Base-by-base conservation (phyloP, 495 filamentous ascomycete genomes). In the Daldinia caldariorum region DNA sequence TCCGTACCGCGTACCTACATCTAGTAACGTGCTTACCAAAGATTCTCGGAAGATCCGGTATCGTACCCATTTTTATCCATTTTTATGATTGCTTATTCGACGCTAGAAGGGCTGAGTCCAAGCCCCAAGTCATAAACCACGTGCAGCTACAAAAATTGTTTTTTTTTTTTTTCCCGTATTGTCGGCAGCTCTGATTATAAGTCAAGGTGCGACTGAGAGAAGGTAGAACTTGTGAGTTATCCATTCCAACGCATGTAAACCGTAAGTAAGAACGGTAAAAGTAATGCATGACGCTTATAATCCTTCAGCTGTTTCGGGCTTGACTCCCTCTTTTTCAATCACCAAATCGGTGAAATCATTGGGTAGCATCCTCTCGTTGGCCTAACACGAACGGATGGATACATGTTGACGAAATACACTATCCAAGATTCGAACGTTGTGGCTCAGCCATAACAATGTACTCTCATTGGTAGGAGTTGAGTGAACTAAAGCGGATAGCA, bases 331-430 rank as follows among this genome's bases (percentile, higher is more conserved):
- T 47, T 47, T 4, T 31, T 32, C 10, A 53, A 12, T 8, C 14
- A 53, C 49, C 26, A 53, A 53, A 53, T 16, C 3, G 22, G n/a
- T 20, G 26, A 13, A 26, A n/a, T 32, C 49, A 53, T 53, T 53
- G 49, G 49, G 14, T 22, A 34, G 6, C 34, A 35, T 63, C 53
- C 53, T 35, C 12, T n/a, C 32, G 45, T 16, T 61, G 26, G 49
- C 49, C 49, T 51, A n/a, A 51, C 26, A 51, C 5, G 26, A 32
- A 31, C 20, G 1, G 13, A 14, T 22, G 47, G 47, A 31, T 51
- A 51, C 47, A 1, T 31, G 20, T 51, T 51, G 47, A 51, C 49
- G 49, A 53, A 53, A 53, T 53, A n/a, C n/a, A n/a, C n/a, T n/a
- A 53, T 12, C 29, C 49, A 53, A 53, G 29, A 53, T 53, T 31